Base-by-base conservation (phyloP, 331 rosid genomes). In the Pyracantha coccinea region DNA sequence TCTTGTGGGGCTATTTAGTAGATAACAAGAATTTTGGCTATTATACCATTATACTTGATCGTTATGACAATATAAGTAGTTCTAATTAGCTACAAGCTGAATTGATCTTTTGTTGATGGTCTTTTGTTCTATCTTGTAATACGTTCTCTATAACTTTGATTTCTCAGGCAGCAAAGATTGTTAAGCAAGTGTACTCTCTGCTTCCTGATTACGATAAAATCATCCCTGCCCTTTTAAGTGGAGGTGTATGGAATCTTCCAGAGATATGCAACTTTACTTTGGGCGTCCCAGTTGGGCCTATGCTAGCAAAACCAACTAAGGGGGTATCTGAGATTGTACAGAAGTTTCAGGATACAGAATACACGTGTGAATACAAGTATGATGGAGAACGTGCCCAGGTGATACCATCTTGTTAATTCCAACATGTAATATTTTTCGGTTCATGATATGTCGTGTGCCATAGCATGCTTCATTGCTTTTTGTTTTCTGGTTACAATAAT, bases 331-430 rank as follows among this genome's bases (percentile, higher is more conserved):
- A 94, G 85, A 74, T 92, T 81, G 81, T 89, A 77, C 87, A 89
- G 80, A 92, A 87, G 69, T 92, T 94, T 74, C 93, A 90, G 83
- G 92, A 83, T 79, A 83, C 85, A 41, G 97, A 90, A 78, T 94
- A 90, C 83, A 89, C 97, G 9, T 90, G 97, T 79, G 97, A 92
- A 77, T 92, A 90, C 87, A 94, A 94, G 82, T 92, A 94, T 2
- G 99, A 92, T 65, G 99, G 97, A 66, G 97, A 94, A 79, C 97
- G 97, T 80, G 99, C 97, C 55, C 97, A 94, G 97, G 97, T 94
- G 81, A 85, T 66, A 77, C 77, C 60, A 68, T 28, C 50, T 59
- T 67, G 62, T 77, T 77, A 74, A 66, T 28, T 73, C 61, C 62
- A 47, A 45, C 54, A 19, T 13, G 44, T 59, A 69, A 71, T 29